phyloP scores from a whole-genome alignment of 257 asterid genomes.

The Penstemon newberryi region DNA sequence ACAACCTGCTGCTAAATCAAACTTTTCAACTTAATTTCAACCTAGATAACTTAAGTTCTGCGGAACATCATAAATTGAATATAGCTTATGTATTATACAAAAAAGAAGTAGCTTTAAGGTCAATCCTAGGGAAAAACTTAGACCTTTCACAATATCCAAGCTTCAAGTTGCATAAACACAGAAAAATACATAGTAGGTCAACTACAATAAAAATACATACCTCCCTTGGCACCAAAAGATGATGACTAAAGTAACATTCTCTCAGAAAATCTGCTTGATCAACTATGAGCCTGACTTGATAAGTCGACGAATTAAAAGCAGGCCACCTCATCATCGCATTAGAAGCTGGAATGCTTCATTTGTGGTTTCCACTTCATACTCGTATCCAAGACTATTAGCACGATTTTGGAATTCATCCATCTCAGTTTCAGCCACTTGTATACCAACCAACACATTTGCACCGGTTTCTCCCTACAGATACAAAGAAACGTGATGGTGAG shows the following conservation, averaged over 20 bases:
- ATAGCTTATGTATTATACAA: constrained; percentile 5
- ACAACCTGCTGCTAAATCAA: background rate
- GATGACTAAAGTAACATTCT: background rate
- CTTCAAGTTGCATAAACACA: constrained; percentile 12
- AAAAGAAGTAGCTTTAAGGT: constrained; percentile 15
- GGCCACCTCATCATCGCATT: constrained; percentile 48
- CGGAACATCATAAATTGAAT: constrained; percentile 2
- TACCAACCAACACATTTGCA: constrained; percentile 89
- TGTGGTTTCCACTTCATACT: constrained; percentile 62
- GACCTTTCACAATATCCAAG: constrained; percentile 10
- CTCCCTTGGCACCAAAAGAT: background rate
- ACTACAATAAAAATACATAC: background rate
- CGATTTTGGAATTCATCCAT: constrained; percentile 59
- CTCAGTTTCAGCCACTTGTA: constrained; percentile 70
- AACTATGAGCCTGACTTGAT: constrained; percentile 8
- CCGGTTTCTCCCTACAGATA: constrained; percentile 75
- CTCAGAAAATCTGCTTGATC: background rate
- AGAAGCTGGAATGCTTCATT: constrained; percentile 72
- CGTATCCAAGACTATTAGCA: constrained; percentile 71
- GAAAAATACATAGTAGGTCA: background rate
- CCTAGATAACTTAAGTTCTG: background rate
- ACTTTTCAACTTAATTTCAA: constrained; percentile 17
- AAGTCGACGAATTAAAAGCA: background rate
- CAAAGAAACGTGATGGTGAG: constrained; percentile 12
- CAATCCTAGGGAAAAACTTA: background rate